Conservation (phyloP, 164 flowering plant genomes). For the Echeveria elegans region DNA sequence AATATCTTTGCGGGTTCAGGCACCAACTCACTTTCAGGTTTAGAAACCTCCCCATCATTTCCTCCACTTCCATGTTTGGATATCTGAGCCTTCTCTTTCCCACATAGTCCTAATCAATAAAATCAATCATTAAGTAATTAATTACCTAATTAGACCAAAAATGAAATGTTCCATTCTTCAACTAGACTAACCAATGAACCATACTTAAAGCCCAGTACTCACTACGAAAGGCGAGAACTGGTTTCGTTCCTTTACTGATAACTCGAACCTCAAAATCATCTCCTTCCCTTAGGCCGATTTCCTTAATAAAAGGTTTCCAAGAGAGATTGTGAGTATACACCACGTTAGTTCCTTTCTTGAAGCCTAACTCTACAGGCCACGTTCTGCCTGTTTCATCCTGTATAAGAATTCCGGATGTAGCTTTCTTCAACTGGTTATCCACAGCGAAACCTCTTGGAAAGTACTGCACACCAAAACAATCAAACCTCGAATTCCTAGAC, state of each 20-base stretch:
- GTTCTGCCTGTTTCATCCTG: neutral
- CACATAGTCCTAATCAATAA: neutral
- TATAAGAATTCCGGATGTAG: neutral
- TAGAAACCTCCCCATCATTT: neutral
- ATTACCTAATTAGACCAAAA: neutral
- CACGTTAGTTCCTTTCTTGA: neutral
- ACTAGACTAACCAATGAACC: neutral
- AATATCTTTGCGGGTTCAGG: neutral
- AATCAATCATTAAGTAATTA: neutral
- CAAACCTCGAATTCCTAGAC: neutral
- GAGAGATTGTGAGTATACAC: neutral
- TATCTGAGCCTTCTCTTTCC: neutral
- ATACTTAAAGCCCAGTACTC: neutral
- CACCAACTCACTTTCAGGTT: neutral
- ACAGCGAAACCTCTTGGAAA: neutral
- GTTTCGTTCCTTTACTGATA: neutral
- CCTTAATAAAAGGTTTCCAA: neutral
- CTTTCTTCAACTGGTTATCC: slow-evolving; percentile 1
- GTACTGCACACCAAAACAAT: neutral
- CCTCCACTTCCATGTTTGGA: neutral
- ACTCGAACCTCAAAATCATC: slow-evolving; percentile 7
- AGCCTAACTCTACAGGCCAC: slow-evolving; percentile 1
- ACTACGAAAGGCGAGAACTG: neutral
- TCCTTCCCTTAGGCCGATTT: neutral
- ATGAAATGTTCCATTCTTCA: neutral